phyloP scores from a whole-genome alignment of 164 flowering plant genomes.

The Chimonanthus salicifolius region DNA sequence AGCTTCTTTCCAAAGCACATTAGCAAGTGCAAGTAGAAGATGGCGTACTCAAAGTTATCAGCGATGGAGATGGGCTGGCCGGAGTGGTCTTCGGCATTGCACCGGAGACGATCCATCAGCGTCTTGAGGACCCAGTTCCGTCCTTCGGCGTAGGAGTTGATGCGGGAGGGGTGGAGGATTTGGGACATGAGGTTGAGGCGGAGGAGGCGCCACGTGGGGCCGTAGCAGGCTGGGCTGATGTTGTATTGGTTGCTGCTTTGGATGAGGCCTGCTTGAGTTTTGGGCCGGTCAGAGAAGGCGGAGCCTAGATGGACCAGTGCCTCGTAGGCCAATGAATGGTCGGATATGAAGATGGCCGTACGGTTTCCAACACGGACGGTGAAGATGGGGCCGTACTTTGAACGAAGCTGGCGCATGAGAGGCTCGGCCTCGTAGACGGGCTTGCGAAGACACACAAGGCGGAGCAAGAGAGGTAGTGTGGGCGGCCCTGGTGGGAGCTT shows the following conservation, averaged over 20 bases:
- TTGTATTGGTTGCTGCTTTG: conserved; percentile 19
- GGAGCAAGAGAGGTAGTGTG: conserved; percentile 23
- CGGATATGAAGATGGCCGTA: conserved; percentile 29
- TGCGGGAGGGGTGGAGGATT: conserved; percentile 31
- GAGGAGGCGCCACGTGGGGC: conserved; percentile 40
- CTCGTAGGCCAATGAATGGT: conserved; percentile 30
- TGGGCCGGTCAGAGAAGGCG: conserved; percentile 33
- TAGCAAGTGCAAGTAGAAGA: conserved; percentile 28
- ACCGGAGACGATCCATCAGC: conserved; percentile 10
- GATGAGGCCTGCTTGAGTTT: conserved; percentile 5
- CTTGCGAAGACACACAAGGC: conserved; percentile 20
- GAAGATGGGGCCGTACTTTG: conserved; percentile 40
- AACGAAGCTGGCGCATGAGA: conserved; percentile 16
- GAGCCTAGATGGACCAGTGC: conserved; percentile 41
- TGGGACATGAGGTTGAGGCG: conserved; percentile 36
- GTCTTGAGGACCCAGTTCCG: conserved; percentile 27
- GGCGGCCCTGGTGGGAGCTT: conserved; percentile 40
- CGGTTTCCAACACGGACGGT: conserved; percentile 25
- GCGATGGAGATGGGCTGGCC: conserved; percentile 11
- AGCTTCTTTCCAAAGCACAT: conserved; percentile 46
- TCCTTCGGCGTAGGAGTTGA: conserved; percentile 17
- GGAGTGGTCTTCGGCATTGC: not conserved
- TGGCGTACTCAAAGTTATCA: conserved; percentile 20
- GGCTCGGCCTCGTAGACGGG: conserved; percentile 17
- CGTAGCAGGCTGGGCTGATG: conserved; percentile 30